These are phyloP conservation scores for Juglanconis oblonga DNA, from an alignment of 2,329 filamentous ascomycete species.

Conservation along the genomic window DNA sequence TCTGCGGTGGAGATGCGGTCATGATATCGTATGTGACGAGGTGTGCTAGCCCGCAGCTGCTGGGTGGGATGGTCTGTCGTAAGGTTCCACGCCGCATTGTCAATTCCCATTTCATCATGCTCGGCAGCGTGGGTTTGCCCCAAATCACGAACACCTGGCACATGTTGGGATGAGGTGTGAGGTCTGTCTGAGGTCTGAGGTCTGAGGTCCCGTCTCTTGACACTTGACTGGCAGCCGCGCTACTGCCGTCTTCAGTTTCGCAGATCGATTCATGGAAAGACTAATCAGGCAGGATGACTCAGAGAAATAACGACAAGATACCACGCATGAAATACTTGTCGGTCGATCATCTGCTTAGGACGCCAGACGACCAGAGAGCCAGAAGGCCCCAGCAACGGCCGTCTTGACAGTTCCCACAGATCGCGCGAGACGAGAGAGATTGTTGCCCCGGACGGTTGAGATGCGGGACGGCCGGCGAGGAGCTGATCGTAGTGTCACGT, in stretches of 20 bases:
- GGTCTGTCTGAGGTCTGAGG: too few species aligned
- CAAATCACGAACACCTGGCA: neutral
- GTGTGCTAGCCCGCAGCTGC: neutral
- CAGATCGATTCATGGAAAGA: conserved; percentile 4
- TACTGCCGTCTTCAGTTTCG: conserved; percentile 7
- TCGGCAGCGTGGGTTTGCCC: conserved; percentile 10
- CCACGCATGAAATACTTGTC: neutral
- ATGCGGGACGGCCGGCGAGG: neutral
- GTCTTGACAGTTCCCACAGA: too few species aligned
- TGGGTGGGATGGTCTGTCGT: neutral
- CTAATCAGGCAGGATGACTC: neutral
- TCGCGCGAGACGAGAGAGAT: too few species aligned
- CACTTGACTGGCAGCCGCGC: conserved; percentile 4
- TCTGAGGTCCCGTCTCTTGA: neutral
- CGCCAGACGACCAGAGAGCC: too few species aligned
- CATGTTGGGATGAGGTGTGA: too few species aligned
- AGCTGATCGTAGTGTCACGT: neutral
- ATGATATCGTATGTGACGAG: neutral
- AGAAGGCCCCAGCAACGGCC: too few species aligned
- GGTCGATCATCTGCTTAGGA: too few species aligned
- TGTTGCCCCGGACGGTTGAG: neutral
- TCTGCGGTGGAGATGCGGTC: too few species aligned
- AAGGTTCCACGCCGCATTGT: conserved; percentile 10
- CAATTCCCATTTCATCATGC: neutral
- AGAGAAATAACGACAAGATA: conserved; percentile 5